Percentiles rank a stretch among this genome's conserved stretches.
Evolutionary conservation across 2,329 filamentous ascomycete species (phyloP).

Genomic region (Diaporthe sp.): DNA sequence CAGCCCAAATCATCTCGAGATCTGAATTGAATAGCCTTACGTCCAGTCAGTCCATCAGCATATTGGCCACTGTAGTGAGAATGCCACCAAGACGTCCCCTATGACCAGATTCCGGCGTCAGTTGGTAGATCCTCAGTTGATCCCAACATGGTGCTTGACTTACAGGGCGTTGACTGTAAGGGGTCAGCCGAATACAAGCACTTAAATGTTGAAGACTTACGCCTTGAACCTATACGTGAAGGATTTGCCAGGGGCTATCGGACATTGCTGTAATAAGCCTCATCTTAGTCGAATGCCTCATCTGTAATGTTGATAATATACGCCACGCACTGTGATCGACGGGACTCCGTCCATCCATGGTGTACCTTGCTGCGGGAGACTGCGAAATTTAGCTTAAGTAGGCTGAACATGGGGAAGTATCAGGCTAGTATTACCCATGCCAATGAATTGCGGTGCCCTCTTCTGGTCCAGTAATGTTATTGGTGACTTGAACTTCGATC

Average conservation of each 20-base stretch:
- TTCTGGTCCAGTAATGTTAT: neutral
- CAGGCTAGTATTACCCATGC: neutral
- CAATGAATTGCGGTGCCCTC: conserved; percentile 7
- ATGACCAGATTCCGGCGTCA: neutral
- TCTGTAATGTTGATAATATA: neutral
- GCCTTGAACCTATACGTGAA: neutral
- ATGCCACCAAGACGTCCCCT: conserved; percentile 7
- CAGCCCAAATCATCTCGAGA: too few relatives aligned
- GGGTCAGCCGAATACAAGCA: neutral
- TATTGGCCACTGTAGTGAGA: neutral
- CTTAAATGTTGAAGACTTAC: neutral
- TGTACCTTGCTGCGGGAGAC: neutral
- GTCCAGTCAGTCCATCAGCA: conserved; percentile 8
- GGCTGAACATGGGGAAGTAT: too few relatives aligned
- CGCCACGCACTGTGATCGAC: neutral
- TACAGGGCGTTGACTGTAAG: neutral
- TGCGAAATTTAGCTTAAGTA: neutral
- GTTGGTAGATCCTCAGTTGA: neutral
- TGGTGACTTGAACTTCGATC: conserved; percentile 1
- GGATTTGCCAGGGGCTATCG: neutral
- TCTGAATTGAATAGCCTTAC: neutral
- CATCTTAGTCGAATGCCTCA: neutral
- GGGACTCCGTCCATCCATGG: conserved; percentile 1
- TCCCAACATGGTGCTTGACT: neutral
- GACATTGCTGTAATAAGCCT: neutral